Evolutionary conservation across 2,329 filamentous ascomycete genomes (phyloP), one percentile per base, ranked within the genome.

Genomic region (Alternaria hordeiaustralica): DNA sequence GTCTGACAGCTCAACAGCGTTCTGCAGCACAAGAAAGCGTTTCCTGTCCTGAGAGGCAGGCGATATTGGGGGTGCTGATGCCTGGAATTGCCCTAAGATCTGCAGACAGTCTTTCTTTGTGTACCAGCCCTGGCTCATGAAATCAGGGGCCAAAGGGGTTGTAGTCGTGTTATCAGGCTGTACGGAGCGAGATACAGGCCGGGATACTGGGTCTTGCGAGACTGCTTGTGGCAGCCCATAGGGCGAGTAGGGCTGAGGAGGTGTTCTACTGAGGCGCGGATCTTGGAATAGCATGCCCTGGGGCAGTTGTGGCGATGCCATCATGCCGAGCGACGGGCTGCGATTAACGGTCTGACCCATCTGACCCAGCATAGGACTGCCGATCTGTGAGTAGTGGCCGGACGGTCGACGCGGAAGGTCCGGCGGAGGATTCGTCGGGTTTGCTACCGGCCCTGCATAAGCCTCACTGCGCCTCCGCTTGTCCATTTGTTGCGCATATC

Each of bases 21-120:
- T 80, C 80, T 62, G 81, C 75, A 72, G 71, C 64, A 68, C 74
- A 54, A 60, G 70, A 25, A 77, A 10, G 6, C 74, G 70, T 46
- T 25, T 50, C 12, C 6, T 30, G 36, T 75, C 70, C 7, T n/a
- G 58, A 10, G 50, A 13, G 8, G 61, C 23, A 4, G 46, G 23
- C 12, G 44, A 30, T 26, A 20, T 41, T 41, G 36, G 9, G 6
- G 55, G 3, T 11, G 46, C n/a, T 3, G 21, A 43, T 4, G 30
- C 30, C 25, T 49, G 30, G 25, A 75, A 73, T 1, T 2, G 18
- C 1, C 55, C 8, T 0, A 78, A 33, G 4, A 12, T 30, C 3
- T 45, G 15, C 15, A 59, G 25, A 53, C 68, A 75, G 3, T 62
- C 28, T 4, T 64, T 10, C 12, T 18, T 18, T 4, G 72, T 67